Base-by-base conservation (phyloP, 352 stramenopile genomes). In the Globisporangium iwayamae region DNA sequence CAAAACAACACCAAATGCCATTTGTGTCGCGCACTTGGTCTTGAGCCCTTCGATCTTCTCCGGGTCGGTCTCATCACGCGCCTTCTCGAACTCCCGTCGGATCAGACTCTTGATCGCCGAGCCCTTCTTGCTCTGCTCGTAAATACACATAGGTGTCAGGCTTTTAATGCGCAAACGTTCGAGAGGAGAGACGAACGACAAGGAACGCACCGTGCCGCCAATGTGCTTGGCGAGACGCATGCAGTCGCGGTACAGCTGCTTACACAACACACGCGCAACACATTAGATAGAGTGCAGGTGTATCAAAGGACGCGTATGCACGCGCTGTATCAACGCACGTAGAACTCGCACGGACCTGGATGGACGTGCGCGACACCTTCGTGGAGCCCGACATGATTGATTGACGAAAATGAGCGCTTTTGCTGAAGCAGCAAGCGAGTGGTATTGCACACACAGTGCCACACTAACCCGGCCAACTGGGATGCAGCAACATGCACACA, bases 191-290 rank as follows among this genome's bases (percentile, higher is more conserved):
- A 53, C 39, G 28, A 50, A 46, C 20, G 41, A 46, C 58, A 20
- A 2, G 4, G 14, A 14, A 48, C 78, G 57, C 72, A 95, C 86
- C 57, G 75, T 90, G 72, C 86, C 86, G 32, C 86, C 86, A 46
- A 95, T 95, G 73, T 95, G 86, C 73, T 95, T 93, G 45, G 86
- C 84, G 36, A 95, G 74, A 59, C 86, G 86, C 72, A 95, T 60
- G 71, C 81, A 93, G 66, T 95, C 86, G 55, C 86, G 83, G 70
- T 93, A 95, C 18, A 95, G 72, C 86, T 95, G 63, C 25, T 52
- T 34, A 18, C 38, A 39, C 1, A 32, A 60, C 39, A 3, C 34
- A 65, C n/a, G 57, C 16, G 16, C 3, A 48, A 7, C 22, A 55
- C 18, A 18, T 46, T 13, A 58, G 18, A 32, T n/a, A 8, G 1